Conservation (phyloP, 192 early-diverging fungal species). For the Gigaspora rosea region DNA sequence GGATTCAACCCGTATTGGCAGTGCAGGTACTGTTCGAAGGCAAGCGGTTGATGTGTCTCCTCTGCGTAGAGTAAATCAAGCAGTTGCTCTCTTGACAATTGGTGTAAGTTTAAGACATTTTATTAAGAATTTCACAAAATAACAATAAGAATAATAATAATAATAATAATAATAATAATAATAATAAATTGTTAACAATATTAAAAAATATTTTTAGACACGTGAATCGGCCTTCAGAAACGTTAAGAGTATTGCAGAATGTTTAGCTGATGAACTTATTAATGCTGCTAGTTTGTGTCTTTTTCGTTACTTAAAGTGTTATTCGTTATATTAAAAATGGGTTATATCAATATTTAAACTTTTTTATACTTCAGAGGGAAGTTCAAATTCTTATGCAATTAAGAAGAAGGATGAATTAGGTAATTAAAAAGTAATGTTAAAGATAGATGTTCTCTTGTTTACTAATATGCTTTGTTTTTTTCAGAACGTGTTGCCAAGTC, state of each 20-base stretch:
- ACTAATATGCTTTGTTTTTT: background rate
- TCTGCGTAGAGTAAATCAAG: constrained; percentile 96
- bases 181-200: background rate
- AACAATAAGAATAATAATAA: background rate
- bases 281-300: constrained; percentile 76
- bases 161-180: background rate
- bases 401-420: constrained; percentile 99
- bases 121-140: background rate
- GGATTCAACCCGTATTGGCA: constrained; percentile 98
- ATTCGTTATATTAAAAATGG: background rate
- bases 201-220: constrained; percentile 51
- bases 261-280: constrained; percentile 99
- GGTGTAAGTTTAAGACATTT: constrained; percentile 61
- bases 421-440: constrained; percentile 29
- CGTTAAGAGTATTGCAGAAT: constrained; percentile 99
- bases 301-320: background rate
- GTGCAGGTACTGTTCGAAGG: constrained; percentile 95
- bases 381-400: constrained; percentile 99
- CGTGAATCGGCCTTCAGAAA: constrained; percentile 99
- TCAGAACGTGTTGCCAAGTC: constrained; percentile 79
- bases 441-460: constrained; percentile 3
- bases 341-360: background rate
- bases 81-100: constrained; percentile 90
- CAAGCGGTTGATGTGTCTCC: constrained; percentile 99
- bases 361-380: constrained; percentile 62